Evolutionary conservation across 2,329 filamentous ascomycete genomes (phyloP), one percentile per base, ranked within the genome.

Genomic region (Albophoma yamanashiensis): DNA sequence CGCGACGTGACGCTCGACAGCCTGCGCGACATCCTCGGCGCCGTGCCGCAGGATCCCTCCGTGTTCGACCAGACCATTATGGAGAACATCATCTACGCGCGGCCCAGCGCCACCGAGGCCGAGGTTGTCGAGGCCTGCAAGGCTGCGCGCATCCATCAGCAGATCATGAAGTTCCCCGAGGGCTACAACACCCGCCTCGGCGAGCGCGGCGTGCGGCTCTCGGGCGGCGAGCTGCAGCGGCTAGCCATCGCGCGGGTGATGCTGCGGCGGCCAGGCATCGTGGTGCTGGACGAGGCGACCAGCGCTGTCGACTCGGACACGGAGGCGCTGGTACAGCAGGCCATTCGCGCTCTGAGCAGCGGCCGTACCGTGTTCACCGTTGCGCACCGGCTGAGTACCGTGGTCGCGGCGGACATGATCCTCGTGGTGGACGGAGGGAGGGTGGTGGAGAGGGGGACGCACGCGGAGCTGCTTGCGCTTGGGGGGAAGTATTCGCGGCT

Each of bases 1-100:
- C 78, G 83, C 36, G 75, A 82, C 38, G 77, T 89, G 4, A 84
- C 79, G 0, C 74, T 86, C 17, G 75, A 79, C 60, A 85, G 80
- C 53, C 73, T 89, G 4, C 78, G 85, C 9, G 77, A 82, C 25
- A 74, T 76, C 6, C 78, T 89, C 38, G 85, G 85, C 22, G 77
- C 88, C 20, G 86, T 89, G 0, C 86, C 86, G 3, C 83, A 89
- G 69, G 82, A 86, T 61, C 81, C 85, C 0, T 75, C 80, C 0
- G 73, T 89, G 8, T 89, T 89, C 74, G 86, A 88, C 67, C 78
- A 80, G 38, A 82, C 82, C 1, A 80, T 89, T 55, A 78, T 85
- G 67, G 80, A 87, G 27, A 89, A 89, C 65, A 74, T 89, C 25
- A 79, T 79, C 2, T 89, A 89, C 68, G 84, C 84, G 4, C 78